Percentiles rank a stretch among this genome's conserved stretches.
phyloP scores from a whole-genome alignment of 1,139 yeast genomes.

The Geotrichum fermentans region DNA sequence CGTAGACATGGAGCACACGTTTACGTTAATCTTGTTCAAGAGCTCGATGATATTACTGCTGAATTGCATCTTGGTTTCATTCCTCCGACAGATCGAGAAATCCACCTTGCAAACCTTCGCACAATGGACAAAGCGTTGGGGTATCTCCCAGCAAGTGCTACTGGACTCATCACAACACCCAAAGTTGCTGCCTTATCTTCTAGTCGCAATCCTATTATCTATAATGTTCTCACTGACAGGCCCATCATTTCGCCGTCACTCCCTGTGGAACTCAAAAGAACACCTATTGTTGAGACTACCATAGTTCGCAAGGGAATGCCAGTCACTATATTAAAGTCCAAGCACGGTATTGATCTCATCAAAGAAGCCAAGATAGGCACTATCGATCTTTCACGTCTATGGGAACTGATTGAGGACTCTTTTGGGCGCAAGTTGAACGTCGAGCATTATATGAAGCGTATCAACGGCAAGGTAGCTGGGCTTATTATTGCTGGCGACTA shows the following conservation, averaged over 20 bases:
- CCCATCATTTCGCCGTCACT: slow-evolving; percentile 89
- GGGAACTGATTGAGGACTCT: slow-evolving; percentile 66
- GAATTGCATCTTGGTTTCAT: slow-evolving; percentile 58
- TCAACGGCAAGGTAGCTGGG: slow-evolving; percentile 64
- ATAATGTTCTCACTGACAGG: slow-evolving; percentile 84
- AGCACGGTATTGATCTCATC: slow-evolving; percentile 40
- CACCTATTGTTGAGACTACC: slow-evolving; percentile 69
- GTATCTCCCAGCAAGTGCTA: slow-evolving; percentile 45
- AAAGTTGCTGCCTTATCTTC: slow-evolving; percentile 39
- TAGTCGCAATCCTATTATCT: slow-evolving; percentile 69
- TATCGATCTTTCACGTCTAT: slow-evolving; percentile 54
- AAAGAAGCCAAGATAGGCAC: slow-evolving; percentile 46
- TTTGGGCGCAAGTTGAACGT: slow-evolving; percentile 66
- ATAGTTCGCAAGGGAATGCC: slow-evolving; percentile 73
- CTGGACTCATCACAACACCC: slow-evolving; percentile 53
- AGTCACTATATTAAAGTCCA: slow-evolving; percentile 48
- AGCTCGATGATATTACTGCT: slow-evolving; percentile 58
- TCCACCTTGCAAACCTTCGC: slow-evolving; percentile 52
- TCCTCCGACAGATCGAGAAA: slow-evolving; percentile 43
- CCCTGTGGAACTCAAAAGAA: slow-evolving; percentile 55
- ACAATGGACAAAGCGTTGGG: slow-evolving; percentile 48
- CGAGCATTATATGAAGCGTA: slow-evolving; percentile 59
- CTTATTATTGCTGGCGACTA: slow-evolving; percentile 86
- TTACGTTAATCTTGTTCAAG: slow-evolving; percentile 79
- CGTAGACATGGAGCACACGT: slow-evolving; percentile 74